These are phyloP conservation scores for Leccinum colubrinum DNA, from an alignment of 1,284 basidiomycete genomes.

Conservation along the genomic window DNA sequence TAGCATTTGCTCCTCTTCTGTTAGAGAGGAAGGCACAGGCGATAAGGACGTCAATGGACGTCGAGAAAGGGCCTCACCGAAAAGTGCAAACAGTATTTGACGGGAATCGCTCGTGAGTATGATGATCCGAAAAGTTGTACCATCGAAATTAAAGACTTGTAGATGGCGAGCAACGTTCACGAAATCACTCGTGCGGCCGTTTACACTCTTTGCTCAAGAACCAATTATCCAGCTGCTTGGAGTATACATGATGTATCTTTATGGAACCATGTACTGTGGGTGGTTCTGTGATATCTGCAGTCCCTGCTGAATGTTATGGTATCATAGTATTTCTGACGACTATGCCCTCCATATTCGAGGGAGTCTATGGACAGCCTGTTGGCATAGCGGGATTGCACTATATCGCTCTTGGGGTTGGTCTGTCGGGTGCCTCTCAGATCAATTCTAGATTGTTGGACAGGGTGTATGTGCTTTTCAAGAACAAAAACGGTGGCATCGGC, in stretches of 20 bases:
- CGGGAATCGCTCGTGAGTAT: slow-evolving; percentile 41
- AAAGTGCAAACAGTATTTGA: slow-evolving; percentile 47
- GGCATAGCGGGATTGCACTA: slow-evolving; percentile 63
- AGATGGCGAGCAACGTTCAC: slow-evolving; percentile 39
- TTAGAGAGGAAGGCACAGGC: slow-evolving; percentile 56
- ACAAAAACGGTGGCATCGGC: slow-evolving; percentile 43
- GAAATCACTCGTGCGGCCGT: slow-evolving; percentile 45
- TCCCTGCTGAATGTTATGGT: slow-evolving; percentile 17
- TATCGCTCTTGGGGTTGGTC: slow-evolving; percentile 48
- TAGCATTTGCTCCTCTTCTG: slow-evolving; percentile 62
- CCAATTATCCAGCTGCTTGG: slow-evolving; percentile 48
- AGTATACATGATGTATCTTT: slow-evolving; percentile 50
- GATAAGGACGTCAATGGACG: slow-evolving; percentile 44
- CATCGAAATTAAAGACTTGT: neutral
- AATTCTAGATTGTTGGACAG: slow-evolving; percentile 48
- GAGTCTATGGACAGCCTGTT: slow-evolving; percentile 45
- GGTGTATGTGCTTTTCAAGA: slow-evolving; percentile 43
- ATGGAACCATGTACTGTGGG: slow-evolving; percentile 55
- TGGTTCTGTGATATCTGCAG: neutral
- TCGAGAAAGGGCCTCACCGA: slow-evolving; percentile 39
- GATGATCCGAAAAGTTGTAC: neutral
- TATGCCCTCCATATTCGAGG: slow-evolving; percentile 59
- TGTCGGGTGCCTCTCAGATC: slow-evolving; percentile 44
- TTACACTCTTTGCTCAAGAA: slow-evolving; percentile 45
- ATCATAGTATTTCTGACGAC: slow-evolving; percentile 58